These are phyloP conservation scores for Colletotrichum nymphaeae DNA, from an alignment of 2,329 filamentous ascomycete species.

Conservation along the genomic window DNA sequence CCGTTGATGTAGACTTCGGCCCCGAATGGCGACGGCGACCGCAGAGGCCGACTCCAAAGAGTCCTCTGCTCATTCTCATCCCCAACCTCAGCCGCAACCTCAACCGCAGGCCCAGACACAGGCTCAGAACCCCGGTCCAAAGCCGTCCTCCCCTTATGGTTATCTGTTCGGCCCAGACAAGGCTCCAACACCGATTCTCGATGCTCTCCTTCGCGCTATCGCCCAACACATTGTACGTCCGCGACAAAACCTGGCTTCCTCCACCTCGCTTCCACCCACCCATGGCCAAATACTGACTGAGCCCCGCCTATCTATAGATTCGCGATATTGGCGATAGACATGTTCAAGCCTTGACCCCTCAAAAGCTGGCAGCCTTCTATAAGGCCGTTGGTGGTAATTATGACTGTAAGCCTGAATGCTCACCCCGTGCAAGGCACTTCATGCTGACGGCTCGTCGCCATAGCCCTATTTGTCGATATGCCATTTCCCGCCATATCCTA, in stretches of 20 bases:
- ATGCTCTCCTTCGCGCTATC: constrained; percentile 76
- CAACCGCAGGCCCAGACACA: neutral
- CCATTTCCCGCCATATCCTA: constrained; percentile 83
- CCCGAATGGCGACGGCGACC: constrained; percentile 37
- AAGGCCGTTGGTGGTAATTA: constrained; percentile 80
- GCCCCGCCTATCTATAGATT: constrained; percentile 54
- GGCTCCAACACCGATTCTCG: constrained; percentile 73
- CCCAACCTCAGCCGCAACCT: constrained; percentile 10
- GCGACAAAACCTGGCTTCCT: neutral
- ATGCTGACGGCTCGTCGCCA: constrained; percentile 35
- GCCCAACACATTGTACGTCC: constrained; percentile 75
- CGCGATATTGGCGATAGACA: constrained; percentile 68
- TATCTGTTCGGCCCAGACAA: constrained; percentile 78
- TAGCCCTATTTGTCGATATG: constrained; percentile 81
- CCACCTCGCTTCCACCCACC: constrained; percentile 26
- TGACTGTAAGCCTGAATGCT: constrained; percentile 62
- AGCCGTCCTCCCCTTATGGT: constrained; percentile 59
- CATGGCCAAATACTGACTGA: constrained; percentile 25
- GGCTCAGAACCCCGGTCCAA: neutral
- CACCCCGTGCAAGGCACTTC: neutral
- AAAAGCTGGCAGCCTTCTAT: constrained; percentile 83
- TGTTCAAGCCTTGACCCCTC: constrained; percentile 67
- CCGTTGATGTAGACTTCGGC: constrained; percentile 30
- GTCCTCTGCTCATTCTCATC: constrained; percentile 27
- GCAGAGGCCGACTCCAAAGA: constrained; percentile 36